Percentiles rank a stretch among this genome's conserved stretches.
phyloP scores from a whole-genome alignment of 495 filamentous ascomycete species.

The Lasiosphaeriaceae sp. region DNA sequence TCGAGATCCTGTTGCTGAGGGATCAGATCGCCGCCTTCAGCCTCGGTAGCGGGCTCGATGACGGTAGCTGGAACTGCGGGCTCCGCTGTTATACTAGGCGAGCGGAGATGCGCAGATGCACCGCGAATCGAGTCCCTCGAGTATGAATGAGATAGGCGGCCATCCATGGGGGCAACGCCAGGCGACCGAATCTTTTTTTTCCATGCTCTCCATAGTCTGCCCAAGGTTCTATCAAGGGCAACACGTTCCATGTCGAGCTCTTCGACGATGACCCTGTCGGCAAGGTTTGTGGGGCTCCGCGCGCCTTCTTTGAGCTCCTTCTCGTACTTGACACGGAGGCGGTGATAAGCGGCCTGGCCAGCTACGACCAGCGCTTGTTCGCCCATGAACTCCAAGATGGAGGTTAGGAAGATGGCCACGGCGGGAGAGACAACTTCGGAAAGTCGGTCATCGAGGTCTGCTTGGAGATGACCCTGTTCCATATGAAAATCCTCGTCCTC shows the following conservation, averaged over 20 bases:
- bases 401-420: slow-evolving; percentile 92
- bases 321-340: slow-evolving; percentile 52
- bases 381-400: slow-evolving; percentile 89
- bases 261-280: slow-evolving; percentile 73
- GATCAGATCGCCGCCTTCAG: background rate
- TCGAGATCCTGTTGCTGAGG: slow-evolving; percentile 2
- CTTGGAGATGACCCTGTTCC: slow-evolving; percentile 62
- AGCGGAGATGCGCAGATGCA: slow-evolving; percentile 27
- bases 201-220: slow-evolving; percentile 92
- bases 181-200: slow-evolving; percentile 70
- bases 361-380: slow-evolving; percentile 84
- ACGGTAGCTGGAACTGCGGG: slow-evolving; percentile 23
- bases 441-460: slow-evolving; percentile 49
- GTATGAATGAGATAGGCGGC: slow-evolving; percentile 33
- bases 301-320: slow-evolving; percentile 48
- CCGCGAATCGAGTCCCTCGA: slow-evolving; percentile 36
- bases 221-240: slow-evolving; percentile 80
- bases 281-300: slow-evolving; percentile 34
- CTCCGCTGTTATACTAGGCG: slow-evolving; percentile 34
- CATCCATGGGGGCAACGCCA: slow-evolving; percentile 23
- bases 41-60: slow-evolving; percentile 19
- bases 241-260: slow-evolving; percentile 92
- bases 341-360: slow-evolving; percentile 80
- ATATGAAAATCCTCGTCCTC: slow-evolving; percentile 90
- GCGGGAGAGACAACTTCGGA: slow-evolving; percentile 78